phyloP scores from a whole-genome alignment of 2,329 filamentous ascomycete species.

The Nemania diffusa region DNA sequence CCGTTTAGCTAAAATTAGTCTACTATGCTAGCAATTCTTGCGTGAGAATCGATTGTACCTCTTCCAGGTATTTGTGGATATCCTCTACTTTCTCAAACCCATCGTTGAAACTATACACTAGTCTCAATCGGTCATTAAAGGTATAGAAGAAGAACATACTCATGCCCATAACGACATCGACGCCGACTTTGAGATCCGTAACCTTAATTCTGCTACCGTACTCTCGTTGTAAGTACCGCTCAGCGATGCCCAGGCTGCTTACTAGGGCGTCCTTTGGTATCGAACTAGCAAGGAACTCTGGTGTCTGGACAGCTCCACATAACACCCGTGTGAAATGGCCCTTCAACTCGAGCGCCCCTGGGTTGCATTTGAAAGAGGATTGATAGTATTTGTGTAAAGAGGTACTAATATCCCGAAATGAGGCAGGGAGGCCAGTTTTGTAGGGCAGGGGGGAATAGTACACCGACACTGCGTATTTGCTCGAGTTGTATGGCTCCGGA shows the following conservation, averaged over 20 bases:
- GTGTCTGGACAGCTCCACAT: conserved; percentile 36
- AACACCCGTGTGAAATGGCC: conserved; percentile 37
- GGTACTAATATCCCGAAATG: conserved; percentile 34
- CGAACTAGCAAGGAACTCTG: conserved; percentile 39
- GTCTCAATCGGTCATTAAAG: conserved; percentile 40
- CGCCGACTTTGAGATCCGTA: conserved; percentile 39
- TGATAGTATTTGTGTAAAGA: conserved; percentile 37
- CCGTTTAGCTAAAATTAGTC: too few species aligned
- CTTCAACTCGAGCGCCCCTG: conserved; percentile 37
- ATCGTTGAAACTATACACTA: conserved; percentile 46
- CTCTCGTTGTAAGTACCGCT: conserved; percentile 36
- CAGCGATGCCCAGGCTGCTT: conserved; percentile 43
- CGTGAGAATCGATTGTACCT: conserved; percentile 30
- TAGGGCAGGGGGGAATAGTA: conserved; percentile 34
- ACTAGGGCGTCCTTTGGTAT: conserved; percentile 42
- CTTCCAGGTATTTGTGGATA: conserved; percentile 38
- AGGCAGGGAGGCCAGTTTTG: conserved; percentile 32
- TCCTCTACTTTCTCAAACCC: conserved; percentile 38
- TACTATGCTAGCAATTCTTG: conserved; percentile 29
- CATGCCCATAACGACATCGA: conserved; percentile 44
- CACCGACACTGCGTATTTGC: conserved; percentile 35
- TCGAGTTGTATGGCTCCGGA: conserved; percentile 40
- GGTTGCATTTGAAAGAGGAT: conserved; percentile 34
- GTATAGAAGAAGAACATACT: conserved; percentile 45
- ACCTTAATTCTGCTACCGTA: conserved; percentile 38